Evolutionary conservation across 23 red algal genomes (phyloP), one percentile per base, ranked within the genome.

Genomic region (Cyanidiococcus yangmingshanensis): DNA sequence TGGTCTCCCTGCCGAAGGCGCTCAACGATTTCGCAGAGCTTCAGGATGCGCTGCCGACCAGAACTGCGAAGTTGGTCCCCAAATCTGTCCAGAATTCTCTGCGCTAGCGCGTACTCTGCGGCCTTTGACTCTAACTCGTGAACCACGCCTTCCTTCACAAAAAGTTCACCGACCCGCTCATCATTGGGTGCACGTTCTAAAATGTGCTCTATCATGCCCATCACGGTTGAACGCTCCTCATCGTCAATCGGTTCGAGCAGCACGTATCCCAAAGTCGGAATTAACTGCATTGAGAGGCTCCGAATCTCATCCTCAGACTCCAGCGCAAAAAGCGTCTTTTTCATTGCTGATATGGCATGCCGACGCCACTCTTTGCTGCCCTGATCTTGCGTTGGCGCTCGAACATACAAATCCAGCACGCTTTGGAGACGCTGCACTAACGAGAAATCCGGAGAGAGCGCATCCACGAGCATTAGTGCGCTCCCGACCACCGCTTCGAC

Each of bases 101-200:
- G 59, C 58, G 58, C 67, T 58, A 57, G 18, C 15, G 18, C 58
- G 16, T n/a, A 29, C 12, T 30, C 37, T 2, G 24, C 67, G 2
- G n/a, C 63, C 18, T 36, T 24, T 2, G 31, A 67, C 1, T 57
- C 59, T 27, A 93, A 79, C 58, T 87, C 84, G 68, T 93, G 77
- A 16, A 87, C 41, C 35, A 93, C 90, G 35, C 90, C 90, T 34
- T 93, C 83, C 41, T 80, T 76, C 25, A 87, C 68, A 79, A 93
- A 93, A 27, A 74, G 50, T 35, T 25, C 21, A 17, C 32, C 21
- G 7, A 71, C 12, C 63, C 3, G n/a, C 27, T 7, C 21, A 35
- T 17, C 12, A 29, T 25, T 29, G 12, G 15, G n/a, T 35, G 27
- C 63, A 7, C 32, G 21, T 7, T 35, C 32, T 12, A 71, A 29